Percentiles rank a stretch among this genome's conserved stretches.
Conservation (phyloP, 2,329 filamentous ascomycete genomes). For the Aciculosporium take region DNA sequence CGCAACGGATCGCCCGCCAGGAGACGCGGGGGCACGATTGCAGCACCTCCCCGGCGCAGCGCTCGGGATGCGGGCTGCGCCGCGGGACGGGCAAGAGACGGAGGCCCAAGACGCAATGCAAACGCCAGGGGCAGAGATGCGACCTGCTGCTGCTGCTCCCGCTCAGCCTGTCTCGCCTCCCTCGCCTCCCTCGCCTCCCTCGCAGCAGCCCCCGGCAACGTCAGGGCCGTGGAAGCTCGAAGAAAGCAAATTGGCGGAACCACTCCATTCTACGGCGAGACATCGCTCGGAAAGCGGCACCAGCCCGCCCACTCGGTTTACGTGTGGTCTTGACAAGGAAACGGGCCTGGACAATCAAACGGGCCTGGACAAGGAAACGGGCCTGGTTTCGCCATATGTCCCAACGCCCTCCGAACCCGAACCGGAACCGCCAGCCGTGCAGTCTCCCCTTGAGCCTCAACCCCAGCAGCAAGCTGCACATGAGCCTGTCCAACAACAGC, state of each 20-base stretch:
- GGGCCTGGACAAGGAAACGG: conserved; percentile 41
- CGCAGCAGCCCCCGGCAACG: conserved; percentile 27
- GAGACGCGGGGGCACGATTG: not conserved
- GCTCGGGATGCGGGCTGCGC: not conserved
- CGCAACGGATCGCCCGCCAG: not conserved
- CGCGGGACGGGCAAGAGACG: not conserved
- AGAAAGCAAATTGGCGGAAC: conserved; percentile 39
- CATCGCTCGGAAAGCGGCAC: conserved; percentile 19
- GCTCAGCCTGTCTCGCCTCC: too few relatives aligned
- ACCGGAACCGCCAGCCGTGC: conserved; percentile 4
- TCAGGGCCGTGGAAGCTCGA: conserved; percentile 38
- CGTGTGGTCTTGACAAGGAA: conserved; percentile 37
- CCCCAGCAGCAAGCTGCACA: not conserved
- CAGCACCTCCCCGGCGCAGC: not conserved
- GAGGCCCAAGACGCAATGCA: not conserved
- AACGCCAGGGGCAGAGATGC: not conserved
- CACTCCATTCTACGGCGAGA: conserved; percentile 24
- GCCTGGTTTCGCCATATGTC: conserved; percentile 12
- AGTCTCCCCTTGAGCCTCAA: not conserved
- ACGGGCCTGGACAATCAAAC: conserved; percentile 29
- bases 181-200: too few relatives aligned
- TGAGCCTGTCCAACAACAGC: not conserved
- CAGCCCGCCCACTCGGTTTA: conserved; percentile 17
- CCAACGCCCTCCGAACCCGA: conserved; percentile 12
- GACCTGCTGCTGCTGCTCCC: too few relatives aligned